Conservation (phyloP, 331 rosid genomes). For the Erythrophleum ivorense region DNA sequence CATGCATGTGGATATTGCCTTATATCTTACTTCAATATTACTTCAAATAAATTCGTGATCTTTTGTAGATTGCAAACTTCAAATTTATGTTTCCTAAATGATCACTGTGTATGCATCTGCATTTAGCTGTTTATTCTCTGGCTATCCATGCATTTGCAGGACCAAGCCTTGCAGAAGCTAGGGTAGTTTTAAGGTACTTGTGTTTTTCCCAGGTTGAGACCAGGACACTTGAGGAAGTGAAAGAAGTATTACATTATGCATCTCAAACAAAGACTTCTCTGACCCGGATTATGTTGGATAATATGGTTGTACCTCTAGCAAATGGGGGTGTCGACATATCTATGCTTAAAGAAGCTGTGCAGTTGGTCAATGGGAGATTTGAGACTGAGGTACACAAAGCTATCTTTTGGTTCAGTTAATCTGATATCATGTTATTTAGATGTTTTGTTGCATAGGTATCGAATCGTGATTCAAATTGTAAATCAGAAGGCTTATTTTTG, state of each 20-base stretch:
- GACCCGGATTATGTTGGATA: conserved; percentile 91
- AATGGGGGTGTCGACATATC: conserved; percentile 77
- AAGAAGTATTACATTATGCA: conserved; percentile 71
- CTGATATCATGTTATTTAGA: conserved; percentile 1
- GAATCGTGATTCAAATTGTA: no score
- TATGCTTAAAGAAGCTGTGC: conserved; percentile 86
- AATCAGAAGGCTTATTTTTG: no score
- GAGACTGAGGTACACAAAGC: conserved; percentile 77
- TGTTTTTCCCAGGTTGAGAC: conserved; percentile 78
- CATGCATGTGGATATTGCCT: conserved; percentile 1
- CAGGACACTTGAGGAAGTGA: conserved; percentile 84
- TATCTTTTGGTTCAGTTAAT: conserved; percentile 34
- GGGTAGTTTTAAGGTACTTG: conserved; percentile 30
- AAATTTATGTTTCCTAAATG: neutral
- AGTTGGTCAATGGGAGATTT: conserved; percentile 68
- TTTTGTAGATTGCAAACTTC: neutral
- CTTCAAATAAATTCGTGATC: neutral
- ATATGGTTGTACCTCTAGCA: conserved; percentile 84
- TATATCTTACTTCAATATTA: conserved; percentile 8
- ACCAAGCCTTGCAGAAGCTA: conserved; percentile 16
- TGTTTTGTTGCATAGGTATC: neutral
- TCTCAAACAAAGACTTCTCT: conserved; percentile 74
- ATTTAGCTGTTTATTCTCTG: conserved; percentile 26
- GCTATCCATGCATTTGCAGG: conserved; percentile 25
- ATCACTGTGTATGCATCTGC: neutral